These are phyloP conservation scores for Neurospora africana DNA, from an alignment of 495 filamentous ascomycete species.

Conservation along the genomic window DNA sequence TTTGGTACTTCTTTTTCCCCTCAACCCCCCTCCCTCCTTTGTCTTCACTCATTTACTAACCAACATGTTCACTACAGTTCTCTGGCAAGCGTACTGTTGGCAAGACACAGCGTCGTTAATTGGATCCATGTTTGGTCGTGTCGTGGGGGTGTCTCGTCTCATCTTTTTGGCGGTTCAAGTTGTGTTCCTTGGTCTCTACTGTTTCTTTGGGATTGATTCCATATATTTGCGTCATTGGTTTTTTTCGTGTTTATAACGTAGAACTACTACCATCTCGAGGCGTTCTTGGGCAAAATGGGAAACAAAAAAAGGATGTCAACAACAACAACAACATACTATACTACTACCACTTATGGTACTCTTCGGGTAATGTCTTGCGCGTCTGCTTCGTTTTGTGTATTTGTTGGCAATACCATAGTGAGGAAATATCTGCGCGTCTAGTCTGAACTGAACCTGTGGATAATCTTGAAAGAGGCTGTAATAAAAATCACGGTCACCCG, in stretches of 20 bases:
- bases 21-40: background rate
- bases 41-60: conserved; percentile 19
- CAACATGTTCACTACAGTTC: conserved; percentile 23
- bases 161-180: conserved; percentile 5
- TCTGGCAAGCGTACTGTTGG: conserved; percentile 51
- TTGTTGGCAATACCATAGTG: too few relatives aligned
- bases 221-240: background rate
- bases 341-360: background rate
- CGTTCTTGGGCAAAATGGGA: conserved; percentile 4
- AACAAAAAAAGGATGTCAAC: background rate
- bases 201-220: background rate
- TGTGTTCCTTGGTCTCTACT: background rate
- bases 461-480: too few relatives aligned
- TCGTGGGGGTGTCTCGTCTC: background rate
- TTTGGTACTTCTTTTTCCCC: conserved; percentile 51
- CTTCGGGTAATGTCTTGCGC: too few relatives aligned
- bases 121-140: background rate
- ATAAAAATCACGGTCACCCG: too few relatives aligned
- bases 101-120: conserved; percentile 38
- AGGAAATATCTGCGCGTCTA: too few relatives aligned
- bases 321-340: background rate
- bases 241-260: conserved; percentile 3
- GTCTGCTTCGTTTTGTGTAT: too few relatives aligned
- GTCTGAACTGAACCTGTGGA: too few relatives aligned
- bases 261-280: background rate